phyloP scores from a whole-genome alignment of 2,329 filamentous ascomycete genomes.

The Colletotrichum sublineola region DNA sequence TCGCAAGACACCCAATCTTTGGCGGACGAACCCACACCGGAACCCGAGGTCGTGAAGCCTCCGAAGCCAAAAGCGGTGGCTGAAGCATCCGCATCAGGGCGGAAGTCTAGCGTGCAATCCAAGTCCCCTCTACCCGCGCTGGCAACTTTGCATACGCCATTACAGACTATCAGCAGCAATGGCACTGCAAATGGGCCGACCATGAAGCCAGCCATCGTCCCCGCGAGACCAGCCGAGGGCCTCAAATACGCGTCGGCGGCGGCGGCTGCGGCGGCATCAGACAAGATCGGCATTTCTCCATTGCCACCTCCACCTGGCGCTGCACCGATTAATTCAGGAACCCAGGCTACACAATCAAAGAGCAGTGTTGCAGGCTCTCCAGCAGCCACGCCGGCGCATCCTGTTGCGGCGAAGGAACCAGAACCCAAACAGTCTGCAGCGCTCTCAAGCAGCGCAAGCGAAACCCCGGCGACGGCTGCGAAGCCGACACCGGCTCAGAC shows the following conservation, averaged over 20 bases:
- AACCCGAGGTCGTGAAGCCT: slow-evolving; percentile 66
- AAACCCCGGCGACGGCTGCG: slow-evolving; percentile 44
- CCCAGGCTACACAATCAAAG: slow-evolving; percentile 65
- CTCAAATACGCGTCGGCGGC: slow-evolving; percentile 98
- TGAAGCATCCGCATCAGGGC: slow-evolving; percentile 69
- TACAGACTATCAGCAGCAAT: slow-evolving; percentile 72
- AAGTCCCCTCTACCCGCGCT: slow-evolving; percentile 95
- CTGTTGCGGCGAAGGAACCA: slow-evolving; percentile 54
- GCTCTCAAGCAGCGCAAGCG: slow-evolving; percentile 46
- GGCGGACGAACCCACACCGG: slow-evolving; percentile 80
- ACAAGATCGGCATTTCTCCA: slow-evolving; percentile 91
- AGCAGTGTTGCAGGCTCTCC: slow-evolving; percentile 69
- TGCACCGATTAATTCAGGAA: slow-evolving; percentile 54
- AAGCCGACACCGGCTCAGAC: slow-evolving; percentile 49
- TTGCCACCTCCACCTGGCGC: slow-evolving; percentile 88
- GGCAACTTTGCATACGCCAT: slow-evolving; percentile 85
- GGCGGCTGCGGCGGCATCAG: slow-evolving; percentile 90
- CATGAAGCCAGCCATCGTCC: slow-evolving; percentile 95
- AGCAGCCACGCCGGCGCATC: slow-evolving; percentile 61
- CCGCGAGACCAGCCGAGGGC: slow-evolving; percentile 86
- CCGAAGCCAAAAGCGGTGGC: slow-evolving; percentile 45
- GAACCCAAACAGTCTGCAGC: slow-evolving; percentile 52
- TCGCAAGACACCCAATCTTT: slow-evolving; percentile 95
- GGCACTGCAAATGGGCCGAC: slow-evolving; percentile 66
- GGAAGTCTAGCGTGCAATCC: slow-evolving; percentile 88